Evolutionary conservation across 2,329 filamentous ascomycete species (phyloP), one percentile per base, ranked within the genome.

Genomic region (Paraphoma sp.): DNA sequence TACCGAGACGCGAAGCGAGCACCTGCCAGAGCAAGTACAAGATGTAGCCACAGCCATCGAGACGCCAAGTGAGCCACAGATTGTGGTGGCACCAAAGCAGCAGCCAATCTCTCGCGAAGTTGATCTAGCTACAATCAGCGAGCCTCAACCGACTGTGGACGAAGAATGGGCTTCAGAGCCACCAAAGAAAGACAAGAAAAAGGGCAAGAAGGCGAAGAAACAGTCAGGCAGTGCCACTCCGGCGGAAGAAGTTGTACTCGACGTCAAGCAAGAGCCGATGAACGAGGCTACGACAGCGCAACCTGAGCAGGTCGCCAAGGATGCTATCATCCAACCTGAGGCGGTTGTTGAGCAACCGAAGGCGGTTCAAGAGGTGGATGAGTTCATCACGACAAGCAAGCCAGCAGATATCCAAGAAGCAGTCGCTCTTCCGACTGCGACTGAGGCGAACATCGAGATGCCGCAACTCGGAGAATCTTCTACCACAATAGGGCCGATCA

Each of bases 81-180:
- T 23, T 2, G 33, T 14, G 33, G 3, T 6, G 10, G 33, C 33
- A 36, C 33, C 9, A 3, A 6, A 10, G 33, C 10, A 36, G 14
- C 33, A 14, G 33, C 33, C 33, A 14, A 36, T 10, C 3, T 10
- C 9, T 14, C 10, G 10, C 14, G 33, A 36, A 14, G n/a, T 45
- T 49, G 59, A 60, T 33, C 42, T 59, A 48, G 67, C 51, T 2
- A 43, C 65, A 17, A 56, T 63, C 41, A 51, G 46, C 29, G 60
- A 54, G 45, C 45, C 48, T 29, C 43, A 53, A 12, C 16, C 49
- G 16, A 53, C 42, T 5, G 30, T 17, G 4, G 45, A 51, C 8
- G 29, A 51, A 12, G 16, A 45, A 42, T 8, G 42, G 49, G 6
- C 46, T 36, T 46, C 16, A 6, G 33, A 43, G 5, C 40, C 46